Base-by-base conservation (phyloP, 1,139 yeast genomes). In the Saccharomyces hybrid region DNA sequence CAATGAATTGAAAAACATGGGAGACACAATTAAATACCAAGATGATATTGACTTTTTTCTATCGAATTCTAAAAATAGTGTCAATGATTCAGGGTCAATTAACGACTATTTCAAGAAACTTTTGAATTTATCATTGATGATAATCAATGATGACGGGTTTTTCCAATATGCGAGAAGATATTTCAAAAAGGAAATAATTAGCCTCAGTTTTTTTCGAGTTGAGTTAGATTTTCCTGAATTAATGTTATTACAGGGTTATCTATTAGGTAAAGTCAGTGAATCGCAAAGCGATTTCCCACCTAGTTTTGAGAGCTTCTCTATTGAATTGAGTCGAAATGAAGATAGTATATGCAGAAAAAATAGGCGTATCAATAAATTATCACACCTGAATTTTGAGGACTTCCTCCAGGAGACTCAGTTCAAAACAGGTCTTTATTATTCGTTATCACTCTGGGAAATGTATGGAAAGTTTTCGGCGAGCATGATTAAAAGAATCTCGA, bases 31-130 rank as follows among this genome's bases (percentile, higher is more conserved):
- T 23, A 62, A 65, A 53, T 66, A 61, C 53, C 63, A 64, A 55
- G 68, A 67, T 41, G 70, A 68, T 44, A 53, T 64, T n/a, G 69
- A 66, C 6, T 66, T 66, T 53, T 44, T 65, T 19, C 51, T 52
- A 47, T 13, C 34, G 55, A 13, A 54, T 54, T 6, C 54, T 55
- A 14, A 46, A 51, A 6, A 49, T 57, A 8, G 34, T 27, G 3
- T 26, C 32, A 6, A n/a, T 56, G 29, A 32, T 48, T 13, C 32
- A 23, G n/a, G 47, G 49, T 4, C 25, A 48, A 7, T 57, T 58
- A 11, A 54, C 5, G 48, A 26, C 2, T 14, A 26, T 11, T 27
- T 56, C n/a, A 57, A 64, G 1, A 58, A 59, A n/a, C 52, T 66
- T 14, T 44, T 66, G 6, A 62, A 60, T 41, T 54, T 67, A 14